Evolutionary conservation across 2,329 filamentous ascomycete species (phyloP), one percentile per base, ranked within the genome.

Genomic region (Fusarium devonianum): DNA sequence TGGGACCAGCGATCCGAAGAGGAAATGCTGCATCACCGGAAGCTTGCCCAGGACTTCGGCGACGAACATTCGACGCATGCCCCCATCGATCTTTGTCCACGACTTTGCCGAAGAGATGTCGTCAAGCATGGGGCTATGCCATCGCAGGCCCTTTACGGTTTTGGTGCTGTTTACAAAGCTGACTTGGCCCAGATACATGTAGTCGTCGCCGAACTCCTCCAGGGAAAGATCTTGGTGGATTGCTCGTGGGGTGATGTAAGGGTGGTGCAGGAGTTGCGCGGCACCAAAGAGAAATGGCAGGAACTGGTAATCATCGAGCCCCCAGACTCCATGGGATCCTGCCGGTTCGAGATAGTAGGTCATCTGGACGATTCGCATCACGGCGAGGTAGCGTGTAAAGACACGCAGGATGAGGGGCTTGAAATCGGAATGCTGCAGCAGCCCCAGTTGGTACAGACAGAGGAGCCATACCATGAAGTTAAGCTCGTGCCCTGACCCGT

Each of bases 81-180:
- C 94, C 18, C 81, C 88, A 70, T 97, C 92, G 38, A 99, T 89
- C 78, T 99, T 99, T 58, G 73, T 76, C 94, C 94, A 99, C 28
- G 81, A 89, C 70, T 90, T 92, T 12, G 93, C 89, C 1, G 90
- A 87, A 4, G 89, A 94, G 58, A 99, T 99, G 70, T 99, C 94
- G 69, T 99, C 94, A 13, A 99, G 83, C 95, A 99, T 97, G 4
- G 95, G 94, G 58, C 88, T 92, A 67, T 99, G 95, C 94, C 94
- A 99, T 33, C 94, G 83, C 53, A 99, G 76, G 1, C 92, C 93
- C 67, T 95, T 91, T 49, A 97, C 92, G 1, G 91, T 96, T 78
- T 99, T 99, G 49, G 96, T 95, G 62, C 86, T 90, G 73, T 97
- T 97, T 49, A 99, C 93, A 73, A 96, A 99, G 40, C 83, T 82